These are phyloP conservation scores for Aschersonia sp. DNA, from an alignment of 2,329 filamentous ascomycete genomes.

Conservation along the genomic window DNA sequence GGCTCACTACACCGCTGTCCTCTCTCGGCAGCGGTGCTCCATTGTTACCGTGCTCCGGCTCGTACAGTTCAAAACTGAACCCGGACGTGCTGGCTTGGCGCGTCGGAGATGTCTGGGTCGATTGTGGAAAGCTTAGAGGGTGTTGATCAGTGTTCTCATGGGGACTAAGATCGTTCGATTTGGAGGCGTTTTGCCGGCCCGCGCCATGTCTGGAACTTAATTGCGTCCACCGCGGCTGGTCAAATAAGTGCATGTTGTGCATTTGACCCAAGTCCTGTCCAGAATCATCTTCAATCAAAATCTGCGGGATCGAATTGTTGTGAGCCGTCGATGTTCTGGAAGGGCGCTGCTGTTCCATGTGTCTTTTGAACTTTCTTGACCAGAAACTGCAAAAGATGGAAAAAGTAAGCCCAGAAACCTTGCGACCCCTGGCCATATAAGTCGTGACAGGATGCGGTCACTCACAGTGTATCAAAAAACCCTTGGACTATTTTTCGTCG, in stretches of 20 bases:
- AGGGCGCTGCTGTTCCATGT: slow-evolving; percentile 56
- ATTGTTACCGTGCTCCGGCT: slow-evolving; percentile 19
- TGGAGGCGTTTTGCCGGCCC: slow-evolving; percentile 5
- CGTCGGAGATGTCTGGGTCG: slow-evolving; percentile 23
- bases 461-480: slow-evolving; percentile 84
- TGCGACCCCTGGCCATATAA: no score
- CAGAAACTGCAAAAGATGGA: slow-evolving; percentile 44
- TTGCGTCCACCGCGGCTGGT: slow-evolving; percentile 6
- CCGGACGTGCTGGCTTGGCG: slow-evolving; percentile 32
- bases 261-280: slow-evolving; percentile 18
- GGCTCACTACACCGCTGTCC: slow-evolving; percentile 55
- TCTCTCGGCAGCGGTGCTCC: slow-evolving; percentile 31
- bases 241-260: neutral
- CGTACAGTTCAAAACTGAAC: slow-evolving; percentile 45
- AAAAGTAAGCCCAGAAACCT: no score
- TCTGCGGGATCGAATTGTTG: slow-evolving; percentile 74
- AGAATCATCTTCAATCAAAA: slow-evolving; percentile 71
- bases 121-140: slow-evolving; percentile 39
- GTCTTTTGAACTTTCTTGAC: slow-evolving; percentile 66
- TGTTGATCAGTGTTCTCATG: slow-evolving; percentile 22
- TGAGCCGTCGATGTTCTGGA: slow-evolving; percentile 68
- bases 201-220: slow-evolving; percentile 5
- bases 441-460: slow-evolving; percentile 4
- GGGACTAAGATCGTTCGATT: slow-evolving; percentile 26
- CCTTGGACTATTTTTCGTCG: slow-evolving; percentile 79